Evolutionary conservation across 1,284 basidiomycete genomes (phyloP).

Genomic region (Puccinia triticina): DNA sequence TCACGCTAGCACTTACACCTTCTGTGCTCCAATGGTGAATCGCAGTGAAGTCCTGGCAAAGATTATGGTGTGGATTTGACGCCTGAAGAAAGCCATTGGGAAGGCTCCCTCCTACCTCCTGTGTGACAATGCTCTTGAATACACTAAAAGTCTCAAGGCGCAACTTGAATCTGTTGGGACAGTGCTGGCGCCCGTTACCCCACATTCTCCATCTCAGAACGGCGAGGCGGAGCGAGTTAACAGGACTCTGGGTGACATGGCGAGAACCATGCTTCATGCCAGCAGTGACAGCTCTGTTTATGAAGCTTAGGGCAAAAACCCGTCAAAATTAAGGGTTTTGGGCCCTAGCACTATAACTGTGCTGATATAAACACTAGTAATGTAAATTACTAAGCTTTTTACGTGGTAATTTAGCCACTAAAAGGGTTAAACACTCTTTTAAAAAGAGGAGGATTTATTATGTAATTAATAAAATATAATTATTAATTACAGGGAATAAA

Average conservation of each 20-base stretch:
- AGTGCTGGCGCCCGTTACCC: background rate
- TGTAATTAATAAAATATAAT: too few species aligned
- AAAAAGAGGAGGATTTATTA: too few species aligned
- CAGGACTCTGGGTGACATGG: slow-evolving; percentile 23
- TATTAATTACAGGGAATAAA: too few species aligned
- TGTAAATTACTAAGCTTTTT: too few species aligned
- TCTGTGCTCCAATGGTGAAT: background rate
- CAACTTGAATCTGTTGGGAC: background rate
- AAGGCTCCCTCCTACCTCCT: background rate
- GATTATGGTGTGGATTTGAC: background rate
- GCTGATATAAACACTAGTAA: too few species aligned
- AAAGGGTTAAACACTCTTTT: too few species aligned
- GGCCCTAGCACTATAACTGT: too few species aligned
- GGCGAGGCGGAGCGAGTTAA: slow-evolving; percentile 32
- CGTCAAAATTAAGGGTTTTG: too few species aligned
- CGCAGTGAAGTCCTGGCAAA: background rate
- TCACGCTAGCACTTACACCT: slow-evolving; percentile 8
- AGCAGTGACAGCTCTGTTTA: background rate
- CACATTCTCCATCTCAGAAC: slow-evolving; percentile 17
- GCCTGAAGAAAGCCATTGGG: background rate
- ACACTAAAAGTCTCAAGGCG: background rate
- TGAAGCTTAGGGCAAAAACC: too few species aligned
- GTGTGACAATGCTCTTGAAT: slow-evolving; percentile 9
- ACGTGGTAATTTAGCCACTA: too few species aligned
- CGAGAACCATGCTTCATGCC: slow-evolving; percentile 2